Base-by-base conservation (phyloP, 2,329 filamentous ascomycete genomes). In the Coleophoma crateriformis region DNA sequence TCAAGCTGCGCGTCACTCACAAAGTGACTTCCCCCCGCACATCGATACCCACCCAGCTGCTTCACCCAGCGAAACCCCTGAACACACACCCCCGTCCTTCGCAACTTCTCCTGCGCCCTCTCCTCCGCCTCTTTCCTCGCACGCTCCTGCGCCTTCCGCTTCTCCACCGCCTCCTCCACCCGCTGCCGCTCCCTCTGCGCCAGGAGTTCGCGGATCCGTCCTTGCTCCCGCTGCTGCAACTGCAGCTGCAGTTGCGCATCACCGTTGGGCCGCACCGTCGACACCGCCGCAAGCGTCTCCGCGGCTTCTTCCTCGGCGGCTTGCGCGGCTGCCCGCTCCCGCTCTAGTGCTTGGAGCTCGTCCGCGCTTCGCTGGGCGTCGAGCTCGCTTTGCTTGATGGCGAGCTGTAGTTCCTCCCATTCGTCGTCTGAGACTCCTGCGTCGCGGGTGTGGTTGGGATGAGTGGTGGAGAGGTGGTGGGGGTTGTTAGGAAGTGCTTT, bases 21-120 rank as follows among this genome's bases (percentile, higher is more conserved):
- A 50, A 60, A 85, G 66, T 88, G 85, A 2, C 59, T 60, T 0
- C 84, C 84, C 0, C 77, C 85, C 0, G 73, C 73, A 66, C 85
- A 88, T 5, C 82, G 64, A 63, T 81, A 89, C 0, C 85, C 85
- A 1, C 58, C 60, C 1, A 2, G 38, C 58, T 84, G 75, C 56
- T 77, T 79, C 22, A 85, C 79, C 85, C 85, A 90, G 0, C 50
- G 48, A 58, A 44, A 89, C 0, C 84, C 85, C 15, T 48, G 35
- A 0, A 71, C 69, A 62, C 85, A 90, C 0, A 64, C 45, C 0
- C 85, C 85, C 68, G 80, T 70, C 1, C 55, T 32, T 54, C 60
- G 65, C 54, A 89, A 60, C 57, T 76, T 82, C 37, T 60, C 55
- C 64, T 77, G 72, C 11, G 57, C 63, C 15, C 64, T 57, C 22